Base-by-base conservation (phyloP, 2,329 filamentous ascomycete species). In the Fusarium chaquense region DNA sequence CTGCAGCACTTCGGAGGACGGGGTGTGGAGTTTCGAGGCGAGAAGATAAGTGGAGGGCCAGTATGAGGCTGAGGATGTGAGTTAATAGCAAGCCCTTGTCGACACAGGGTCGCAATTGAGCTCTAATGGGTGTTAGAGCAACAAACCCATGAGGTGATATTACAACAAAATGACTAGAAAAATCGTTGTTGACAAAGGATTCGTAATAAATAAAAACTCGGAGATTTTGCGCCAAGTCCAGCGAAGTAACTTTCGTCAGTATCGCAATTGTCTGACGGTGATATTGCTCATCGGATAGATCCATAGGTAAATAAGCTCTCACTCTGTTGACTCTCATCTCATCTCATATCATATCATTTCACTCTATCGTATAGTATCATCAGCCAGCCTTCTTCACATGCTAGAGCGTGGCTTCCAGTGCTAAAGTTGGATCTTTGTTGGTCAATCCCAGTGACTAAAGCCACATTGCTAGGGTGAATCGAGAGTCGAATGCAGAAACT, bases 321-420 rank as follows among this genome's bases (percentile, higher is more conserved):
- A 45, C 40, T 16, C 41, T 47, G 36, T 36, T 59, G 49, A 50
- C n/a, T 22, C 20, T 43, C 40, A 16, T 67, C 47, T 43, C 56
- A 38, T 44, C 16, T 33, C 32, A 46, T 20, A 20, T 20, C 20
- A 20, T 67, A 54, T 43, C 56, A 38, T 44, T 22, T 33, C 32
- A 46, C 35, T 26, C 41, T 45, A 12, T 41, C 49, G 36, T 30
- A 46, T 32, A 54, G 38, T 30, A 11, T 30, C 28, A 30, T n/a
- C 38, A 44, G 36, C 55, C 49, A 46, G 36, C 46, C 60, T 71
- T 74, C 60, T 71, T 74, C 71, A 73, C 71, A 73, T 73, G 71
- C 54, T 60, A 59, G 32, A 58, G 49, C n/a, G 46, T 38, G 43
- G 44, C 38, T 58, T 62, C 61, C 50, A 58, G 50, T 58, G 49